Base-by-base conservation (phyloP, 495 filamentous ascomycete genomes). In the Articulospora tetracladia region DNA sequence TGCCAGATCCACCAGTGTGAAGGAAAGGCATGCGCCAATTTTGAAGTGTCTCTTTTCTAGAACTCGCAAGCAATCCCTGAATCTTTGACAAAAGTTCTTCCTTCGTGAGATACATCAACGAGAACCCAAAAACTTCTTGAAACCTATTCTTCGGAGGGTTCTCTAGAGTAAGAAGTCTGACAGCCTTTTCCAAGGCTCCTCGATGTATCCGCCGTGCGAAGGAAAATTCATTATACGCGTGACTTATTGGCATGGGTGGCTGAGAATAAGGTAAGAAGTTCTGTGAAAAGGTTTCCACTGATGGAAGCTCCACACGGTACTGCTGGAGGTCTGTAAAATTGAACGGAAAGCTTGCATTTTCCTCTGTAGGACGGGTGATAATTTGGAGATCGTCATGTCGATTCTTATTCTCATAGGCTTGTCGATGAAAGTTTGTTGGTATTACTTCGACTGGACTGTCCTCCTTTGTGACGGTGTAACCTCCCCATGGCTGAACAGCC, bases 201-300 rank as follows among this genome's bases (percentile, higher is more conserved):
- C 91, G 79, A 22, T 91, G 88, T 24, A 94, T 75, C 13, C 85
- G 78, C 0, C 90, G 83, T 19, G 84, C 83, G 61, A 95, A 90
- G n/a, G 81, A 81, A 15, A 75, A 74, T 71, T 94, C 91, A 24
- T 84, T 77, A 46, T 83, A 76, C 30, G 78, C 73, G 64, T 82
- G 82, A 0, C 78, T 77, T 3, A 55, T 67, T 0, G 80, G 79
- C 1, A 67, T 56, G 0, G 75, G 69, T 1, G 78, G 73, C 22
- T 61, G 55, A 22, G 28, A 19, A 3, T 39, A 27, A 8, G 61
- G 61, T 15, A 51, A 49, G 57, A 65, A 62, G 27, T 51, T 39
- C 25, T 68, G 62, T 10, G 59, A 56, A 41, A 62, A 67, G 22
- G 65, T 53, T 23, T 64, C 63, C 3, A 60, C 52, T 3, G 61